These are phyloP conservation scores for Leptographium radiaticola DNA, from an alignment of 2,329 filamentous ascomycete species.

Conservation along the genomic window DNA sequence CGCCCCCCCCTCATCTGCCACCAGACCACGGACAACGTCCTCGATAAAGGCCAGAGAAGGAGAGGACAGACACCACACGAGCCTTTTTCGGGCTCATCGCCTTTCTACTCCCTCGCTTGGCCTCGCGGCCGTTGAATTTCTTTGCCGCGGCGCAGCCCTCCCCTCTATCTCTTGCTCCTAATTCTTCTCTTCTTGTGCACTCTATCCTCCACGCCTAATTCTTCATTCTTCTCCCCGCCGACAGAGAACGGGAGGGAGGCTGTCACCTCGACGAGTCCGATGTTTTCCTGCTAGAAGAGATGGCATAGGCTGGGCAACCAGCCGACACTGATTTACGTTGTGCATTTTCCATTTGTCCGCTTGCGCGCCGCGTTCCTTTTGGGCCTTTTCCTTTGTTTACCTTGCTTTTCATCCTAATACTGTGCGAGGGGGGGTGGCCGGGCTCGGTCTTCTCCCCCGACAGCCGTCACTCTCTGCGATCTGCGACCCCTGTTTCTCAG, in stretches of 20 bases:
- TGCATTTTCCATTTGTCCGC: not conserved
- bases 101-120: too few species aligned
- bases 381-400: not conserved
- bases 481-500: too few species aligned
- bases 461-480: too few species aligned
- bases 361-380: not conserved
- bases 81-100: too few species aligned
- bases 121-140: too few species aligned
- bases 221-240: not conserved
- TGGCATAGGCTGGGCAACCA: slow-evolving; percentile 2
- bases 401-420: not conserved
- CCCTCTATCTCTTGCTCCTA: too few species aligned
- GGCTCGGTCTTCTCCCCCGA: not conserved
- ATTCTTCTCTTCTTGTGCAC: too few species aligned
- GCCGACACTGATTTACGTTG: not conserved
- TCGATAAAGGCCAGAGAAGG: slow-evolving; percentile 67
- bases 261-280: not conserved
- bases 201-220: not conserved
- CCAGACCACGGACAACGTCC: slow-evolving; percentile 56
- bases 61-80: not conserved
- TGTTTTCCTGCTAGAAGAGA: slow-evolving; percentile 1
- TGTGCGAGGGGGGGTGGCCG: not conserved
- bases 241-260: not conserved
- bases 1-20: not conserved
- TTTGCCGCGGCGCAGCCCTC: too few species aligned